phyloP scores from a whole-genome alignment of 1,139 yeast species.

The Debaryomycetaceae sp. region DNA sequence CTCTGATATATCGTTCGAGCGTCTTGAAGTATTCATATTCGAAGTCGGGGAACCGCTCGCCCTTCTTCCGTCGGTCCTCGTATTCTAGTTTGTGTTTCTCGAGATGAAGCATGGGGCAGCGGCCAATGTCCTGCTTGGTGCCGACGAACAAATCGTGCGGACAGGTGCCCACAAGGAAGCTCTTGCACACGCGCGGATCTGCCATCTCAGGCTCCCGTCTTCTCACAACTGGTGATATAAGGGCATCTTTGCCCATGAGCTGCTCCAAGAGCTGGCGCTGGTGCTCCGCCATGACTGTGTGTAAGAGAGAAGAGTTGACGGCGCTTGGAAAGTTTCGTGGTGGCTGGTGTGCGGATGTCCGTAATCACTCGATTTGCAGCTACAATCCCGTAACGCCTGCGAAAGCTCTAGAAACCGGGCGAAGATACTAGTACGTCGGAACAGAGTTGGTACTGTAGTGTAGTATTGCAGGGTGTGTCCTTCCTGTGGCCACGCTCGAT shows the following conservation, averaged over 20 bases:
- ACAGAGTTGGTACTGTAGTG: too few relatives aligned
- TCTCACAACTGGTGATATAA: constrained; percentile 32
- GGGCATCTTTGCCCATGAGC: constrained; percentile 70
- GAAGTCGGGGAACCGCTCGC: constrained; percentile 61
- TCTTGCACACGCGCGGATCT: constrained; percentile 70
- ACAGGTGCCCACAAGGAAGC: constrained; percentile 82
- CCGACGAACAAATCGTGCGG: constrained; percentile 81
- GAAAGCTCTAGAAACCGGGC: too few relatives aligned
- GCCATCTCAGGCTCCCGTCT: constrained; percentile 49
- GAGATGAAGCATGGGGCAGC: constrained; percentile 72
- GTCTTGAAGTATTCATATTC: constrained; percentile 63
- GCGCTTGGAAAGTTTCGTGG: too few relatives aligned
- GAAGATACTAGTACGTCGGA: too few relatives aligned
- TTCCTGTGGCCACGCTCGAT: too few relatives aligned
- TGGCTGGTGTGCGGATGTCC: too few relatives aligned
- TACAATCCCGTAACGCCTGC: too few relatives aligned
- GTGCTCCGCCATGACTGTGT: constrained; percentile 65
- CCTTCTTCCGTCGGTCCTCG: constrained; percentile 48
- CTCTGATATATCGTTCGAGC: constrained; percentile 52
- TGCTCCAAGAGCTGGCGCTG: constrained; percentile 76
- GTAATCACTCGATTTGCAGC: too few relatives aligned
- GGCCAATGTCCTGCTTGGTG: constrained; percentile 80
- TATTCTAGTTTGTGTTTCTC: constrained; percentile 76
- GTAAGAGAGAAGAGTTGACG: too few relatives aligned
- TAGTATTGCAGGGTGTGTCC: too few relatives aligned